These are phyloP conservation scores for Inonotus hispidus DNA, from an alignment of 1,284 basidiomycete genomes.

Conservation along the genomic window DNA sequence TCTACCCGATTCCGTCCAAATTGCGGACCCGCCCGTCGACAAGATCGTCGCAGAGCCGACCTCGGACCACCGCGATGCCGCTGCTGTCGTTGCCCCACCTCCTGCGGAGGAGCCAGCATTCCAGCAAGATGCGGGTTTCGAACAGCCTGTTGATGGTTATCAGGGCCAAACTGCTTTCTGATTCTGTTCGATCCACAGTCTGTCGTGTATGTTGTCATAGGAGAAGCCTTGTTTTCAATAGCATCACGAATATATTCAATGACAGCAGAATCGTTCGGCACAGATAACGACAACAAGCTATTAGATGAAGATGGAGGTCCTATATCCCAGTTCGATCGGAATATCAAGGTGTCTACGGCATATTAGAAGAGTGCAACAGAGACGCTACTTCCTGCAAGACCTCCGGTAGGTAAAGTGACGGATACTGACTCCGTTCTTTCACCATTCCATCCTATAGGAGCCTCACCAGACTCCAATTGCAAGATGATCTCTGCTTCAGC, in stretches of 20 bases:
- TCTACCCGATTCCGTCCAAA: conserved; percentile 93
- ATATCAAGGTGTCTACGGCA: background rate
- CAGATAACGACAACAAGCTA: background rate
- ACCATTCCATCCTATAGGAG: conserved; percentile 28
- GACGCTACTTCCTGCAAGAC: conserved; percentile 40
- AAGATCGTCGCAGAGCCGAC: conserved; percentile 75
- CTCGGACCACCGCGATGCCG: conserved; percentile 69
- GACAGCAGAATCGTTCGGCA: no score
- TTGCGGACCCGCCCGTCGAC: conserved; percentile 80
- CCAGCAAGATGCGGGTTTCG: conserved; percentile 33
- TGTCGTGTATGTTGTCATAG: conserved; percentile 5
- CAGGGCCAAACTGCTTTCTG: conserved; percentile 47
- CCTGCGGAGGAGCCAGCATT: conserved; percentile 47
- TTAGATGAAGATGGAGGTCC: background rate
- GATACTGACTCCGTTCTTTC: conserved; percentile 26
- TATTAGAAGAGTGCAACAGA: conserved; percentile 18
- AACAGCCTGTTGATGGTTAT: conserved; percentile 21
- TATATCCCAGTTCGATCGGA: background rate
- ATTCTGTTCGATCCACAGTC: conserved; percentile 22
- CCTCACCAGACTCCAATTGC: conserved; percentile 24
- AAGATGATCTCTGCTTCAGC: conserved; percentile 23
- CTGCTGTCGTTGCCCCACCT: conserved; percentile 45
- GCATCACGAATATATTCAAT: conserved; percentile 5
- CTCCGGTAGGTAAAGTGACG: conserved; percentile 29
- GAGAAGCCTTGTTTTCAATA: conserved; percentile 1